Evolutionary conservation across 805 yeast genomes (phyloP).

Genomic region (Cyberlindnera subsufficiens): DNA sequence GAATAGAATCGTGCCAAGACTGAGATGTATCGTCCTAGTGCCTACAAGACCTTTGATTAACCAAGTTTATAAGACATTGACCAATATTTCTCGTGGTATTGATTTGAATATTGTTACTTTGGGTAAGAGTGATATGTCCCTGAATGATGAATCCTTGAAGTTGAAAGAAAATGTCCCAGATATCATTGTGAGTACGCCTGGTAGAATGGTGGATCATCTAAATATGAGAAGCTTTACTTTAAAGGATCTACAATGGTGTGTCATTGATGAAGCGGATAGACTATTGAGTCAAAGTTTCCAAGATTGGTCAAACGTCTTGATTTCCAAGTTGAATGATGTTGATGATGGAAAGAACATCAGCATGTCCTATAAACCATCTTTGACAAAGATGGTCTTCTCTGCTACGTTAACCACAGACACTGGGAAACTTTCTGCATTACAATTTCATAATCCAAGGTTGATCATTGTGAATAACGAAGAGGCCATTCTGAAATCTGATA

Average conservation of each 20-base stretch:
- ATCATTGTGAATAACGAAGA: constrained; percentile 62
- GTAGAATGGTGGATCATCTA: constrained; percentile 77
- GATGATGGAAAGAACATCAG: constrained; percentile 25
- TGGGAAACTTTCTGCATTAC: constrained; percentile 70
- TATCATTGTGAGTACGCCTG: constrained; percentile 68
- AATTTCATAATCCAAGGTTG: constrained; percentile 65
- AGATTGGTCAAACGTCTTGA: constrained; percentile 71
- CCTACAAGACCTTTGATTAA: constrained; percentile 86
- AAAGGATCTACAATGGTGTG: constrained; percentile 50
- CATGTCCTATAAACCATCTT: constrained; percentile 26
- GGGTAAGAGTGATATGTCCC: constrained; percentile 43
- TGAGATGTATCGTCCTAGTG: constrained; percentile 73
- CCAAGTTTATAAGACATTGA: constrained; percentile 71
- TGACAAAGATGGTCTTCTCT: constrained; percentile 70
- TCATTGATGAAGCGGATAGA: constrained; percentile 80
- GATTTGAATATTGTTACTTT: constrained; percentile 58
- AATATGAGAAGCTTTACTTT: constrained; percentile 36
- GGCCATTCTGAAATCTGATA: constrained; percentile 36
- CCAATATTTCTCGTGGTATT: constrained; percentile 58
- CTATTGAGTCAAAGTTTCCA: constrained; percentile 85
- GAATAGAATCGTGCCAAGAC: constrained; percentile 59
- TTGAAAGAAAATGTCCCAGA: constrained; percentile 51
- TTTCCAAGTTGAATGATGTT: constrained; percentile 25
- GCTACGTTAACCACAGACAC: constrained; percentile 95
- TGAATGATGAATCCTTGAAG: constrained; percentile 56